Base-by-base conservation (phyloP, 2,329 filamentous ascomycete genomes). In the Aspergillus clavatus region DNA sequence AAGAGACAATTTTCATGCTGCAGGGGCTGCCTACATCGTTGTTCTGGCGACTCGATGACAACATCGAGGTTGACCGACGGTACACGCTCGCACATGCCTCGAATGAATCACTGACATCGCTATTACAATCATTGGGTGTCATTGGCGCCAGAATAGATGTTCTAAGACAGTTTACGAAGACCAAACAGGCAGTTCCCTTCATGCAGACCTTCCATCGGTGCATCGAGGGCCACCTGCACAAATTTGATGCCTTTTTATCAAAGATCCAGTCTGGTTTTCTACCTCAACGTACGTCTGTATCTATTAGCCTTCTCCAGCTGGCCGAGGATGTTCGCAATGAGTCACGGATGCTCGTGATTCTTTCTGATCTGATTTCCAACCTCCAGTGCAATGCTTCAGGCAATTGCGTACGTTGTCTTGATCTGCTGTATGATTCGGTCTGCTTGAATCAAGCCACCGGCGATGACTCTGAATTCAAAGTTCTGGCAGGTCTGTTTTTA, bases 1-100 rank as follows among this genome's bases (percentile, higher is more conserved):
- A 89, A 38, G 89, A 97, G 59, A 79, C 82, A 0, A 72, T 96
- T 0, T 91, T 88, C 57, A 94, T 96, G 87, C 76, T 97, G 0
- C 80, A 82, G 43, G 90, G 90, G 0, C 71, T 93, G 3, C 78
- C 83, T 5, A 91, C 86, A 2, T 84, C 82, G 1, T 61, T 95
- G 1, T 95, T 90, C 57, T 53, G 65, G 71, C 54, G 61, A 42
- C 24, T 64, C 16, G 61, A 66, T 27, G 54, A 60, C 27, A 51
- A 47, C 3, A 53, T 71, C n/a, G 58, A 61, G 46, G 53, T 72
- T 33, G 67, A 72, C 40, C 56, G 65, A 19, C 60, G 61, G 43
- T 71, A 71, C 54, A 54, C 51, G 18, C 45, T 68, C 21, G 48
- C 47, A 7, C 62, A 72, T 53, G 52, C 64, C 26, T 70, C 68